These are phyloP conservation scores for Leishmania mexicana DNA, from an alignment of 208 protist species.

Conservation along the genomic window DNA sequence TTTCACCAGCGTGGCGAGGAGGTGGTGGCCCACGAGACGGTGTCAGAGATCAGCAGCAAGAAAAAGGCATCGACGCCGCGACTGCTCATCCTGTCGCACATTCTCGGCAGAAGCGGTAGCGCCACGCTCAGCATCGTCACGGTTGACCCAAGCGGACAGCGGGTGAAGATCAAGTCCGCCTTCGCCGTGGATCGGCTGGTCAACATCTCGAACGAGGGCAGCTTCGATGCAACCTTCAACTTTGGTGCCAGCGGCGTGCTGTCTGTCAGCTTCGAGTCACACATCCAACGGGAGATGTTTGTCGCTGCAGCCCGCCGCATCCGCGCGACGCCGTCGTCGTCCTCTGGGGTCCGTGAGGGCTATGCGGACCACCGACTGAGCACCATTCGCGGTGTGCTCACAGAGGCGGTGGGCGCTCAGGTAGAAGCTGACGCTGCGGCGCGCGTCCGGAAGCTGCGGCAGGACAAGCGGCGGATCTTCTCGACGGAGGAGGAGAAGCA, in stretches of 20 bases:
- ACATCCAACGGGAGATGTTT: slow-evolving; percentile 92
- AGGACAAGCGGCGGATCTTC: slow-evolving; percentile 66
- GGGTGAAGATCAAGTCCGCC: slow-evolving; percentile 69
- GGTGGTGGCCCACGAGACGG: slow-evolving; percentile 71
- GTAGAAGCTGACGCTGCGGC: slow-evolving; percentile 73
- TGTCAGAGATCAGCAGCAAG: slow-evolving; percentile 63
- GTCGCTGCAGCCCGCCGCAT: slow-evolving; percentile 61
- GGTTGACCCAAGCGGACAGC: slow-evolving; percentile 29
- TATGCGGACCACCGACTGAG: slow-evolving; percentile 24
- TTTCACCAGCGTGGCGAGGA: slow-evolving; percentile 82
- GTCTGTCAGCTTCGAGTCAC: slow-evolving; percentile 82
- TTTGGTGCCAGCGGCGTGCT: slow-evolving; percentile 84
- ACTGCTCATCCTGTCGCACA: slow-evolving; percentile 60
- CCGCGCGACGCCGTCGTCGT: slow-evolving; percentile 31
- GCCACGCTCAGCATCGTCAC: slow-evolving; percentile 48
- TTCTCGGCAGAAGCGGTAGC: slow-evolving; percentile 33
- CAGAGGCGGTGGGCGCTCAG: slow-evolving; percentile 58
- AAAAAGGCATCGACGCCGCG: slow-evolving; percentile 47
- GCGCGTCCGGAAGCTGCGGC: slow-evolving; percentile 70
- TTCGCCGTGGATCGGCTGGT: slow-evolving; percentile 77
- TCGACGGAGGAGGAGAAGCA: slow-evolving; percentile 75
- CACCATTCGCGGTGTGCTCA: slow-evolving; percentile 62
- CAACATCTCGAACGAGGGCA: slow-evolving; percentile 69
- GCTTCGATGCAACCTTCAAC: slow-evolving; percentile 87
- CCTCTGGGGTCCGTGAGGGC: slow-evolving; percentile 4